Evolutionary conservation across 805 yeast genomes (phyloP), one percentile per base, ranked within the genome.

Genomic region (Suhomyces vadensis): DNA sequence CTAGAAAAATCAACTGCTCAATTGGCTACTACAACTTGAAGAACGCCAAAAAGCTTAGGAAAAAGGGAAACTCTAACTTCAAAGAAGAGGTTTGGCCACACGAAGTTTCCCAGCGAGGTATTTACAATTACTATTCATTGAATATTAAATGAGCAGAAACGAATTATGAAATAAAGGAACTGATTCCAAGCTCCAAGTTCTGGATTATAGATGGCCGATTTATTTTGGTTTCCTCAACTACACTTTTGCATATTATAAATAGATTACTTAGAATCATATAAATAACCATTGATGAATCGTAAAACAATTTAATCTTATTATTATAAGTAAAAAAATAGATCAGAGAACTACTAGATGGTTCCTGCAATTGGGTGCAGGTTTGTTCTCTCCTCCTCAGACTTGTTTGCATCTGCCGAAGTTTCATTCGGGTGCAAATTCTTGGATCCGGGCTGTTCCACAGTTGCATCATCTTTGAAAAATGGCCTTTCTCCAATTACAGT

Each of bases 111-210:
- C 75, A 72, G 52, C 53, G 83, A 35, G 85, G 85, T 0, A 75
- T 79, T 9, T 79, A 79, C 58, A 77, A 75, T 49, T 79, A 79
- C 60, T 79, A 79, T 55, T 74, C 83, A 7, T 60, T 79, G 47
- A 79, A 78, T 52, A 73, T 75, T 43, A 75, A 61, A 58, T 64
- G 29, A 44, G 11, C 6, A 8, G 25, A 6, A 23, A 9, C 25
- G n/a, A n/a, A 14, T 31, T n/a, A 8, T 6, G 9, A n/a, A 16
- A 16, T 6, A 6, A 31, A 27, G 31, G 11, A 27, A 27, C 31
- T 27, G 5, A 6, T 27, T 6, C n/a, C 6, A 27, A 27, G n/a
- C 6, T 10, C n/a, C 31, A 11, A 23, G 25, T 23, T 23, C 6
- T 6, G 25, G 25, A 6, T 6, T 23, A 6, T 23, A 23, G 25